Percentiles rank a stretch among this genome's conserved stretches.
These are phyloP conservation scores for Prototheca wickerhamii DNA, from an alignment of 163 green algal genomes.

Conservation along the genomic window DNA sequence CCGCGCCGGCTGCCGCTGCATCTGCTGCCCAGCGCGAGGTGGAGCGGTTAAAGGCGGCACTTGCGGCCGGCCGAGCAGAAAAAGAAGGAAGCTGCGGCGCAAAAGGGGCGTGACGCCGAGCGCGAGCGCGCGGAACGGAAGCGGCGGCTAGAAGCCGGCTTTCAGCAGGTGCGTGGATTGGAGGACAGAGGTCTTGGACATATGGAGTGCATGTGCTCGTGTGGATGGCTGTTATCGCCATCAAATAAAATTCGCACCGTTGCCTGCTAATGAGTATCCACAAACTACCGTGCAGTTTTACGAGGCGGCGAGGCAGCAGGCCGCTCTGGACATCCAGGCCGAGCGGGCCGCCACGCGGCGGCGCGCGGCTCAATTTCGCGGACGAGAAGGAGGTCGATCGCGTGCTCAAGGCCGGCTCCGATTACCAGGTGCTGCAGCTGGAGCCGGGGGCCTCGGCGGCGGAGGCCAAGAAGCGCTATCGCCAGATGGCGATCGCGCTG, in stretches of 20 bases:
- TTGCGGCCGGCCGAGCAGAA: not conserved
- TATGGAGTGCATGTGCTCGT: not conserved
- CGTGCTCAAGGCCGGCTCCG: constrained; percentile 17
- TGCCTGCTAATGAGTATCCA: too few relatives aligned
- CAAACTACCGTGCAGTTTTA: not conserved
- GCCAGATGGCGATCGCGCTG: constrained; percentile 34
- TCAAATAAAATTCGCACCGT: too few relatives aligned
- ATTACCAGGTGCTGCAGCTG: constrained; percentile 25
- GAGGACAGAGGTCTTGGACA: too few relatives aligned
- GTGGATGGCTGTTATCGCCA: not conserved
- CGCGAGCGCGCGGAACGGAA: not conserved
- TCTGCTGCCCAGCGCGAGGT: not conserved
- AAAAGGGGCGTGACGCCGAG: not conserved
- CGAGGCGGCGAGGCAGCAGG: not conserved
- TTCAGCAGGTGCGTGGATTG: not conserved
- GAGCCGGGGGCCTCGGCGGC: constrained; percentile 4
- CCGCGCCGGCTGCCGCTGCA: not conserved
- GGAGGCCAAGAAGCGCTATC: constrained; percentile 23
- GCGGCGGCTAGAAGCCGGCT: not conserved
- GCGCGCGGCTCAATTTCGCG: not conserved
- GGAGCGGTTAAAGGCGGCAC: not conserved
- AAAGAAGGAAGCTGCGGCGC: not conserved
- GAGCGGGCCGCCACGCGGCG: not conserved
- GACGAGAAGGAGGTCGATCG: constrained; percentile 19
- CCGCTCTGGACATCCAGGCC: not conserved